Percentiles rank a stretch among this genome's conserved stretches.
Conservation (phyloP, 371 early-diverging fungal genomes). For the Aphelidium insulamus region DNA sequence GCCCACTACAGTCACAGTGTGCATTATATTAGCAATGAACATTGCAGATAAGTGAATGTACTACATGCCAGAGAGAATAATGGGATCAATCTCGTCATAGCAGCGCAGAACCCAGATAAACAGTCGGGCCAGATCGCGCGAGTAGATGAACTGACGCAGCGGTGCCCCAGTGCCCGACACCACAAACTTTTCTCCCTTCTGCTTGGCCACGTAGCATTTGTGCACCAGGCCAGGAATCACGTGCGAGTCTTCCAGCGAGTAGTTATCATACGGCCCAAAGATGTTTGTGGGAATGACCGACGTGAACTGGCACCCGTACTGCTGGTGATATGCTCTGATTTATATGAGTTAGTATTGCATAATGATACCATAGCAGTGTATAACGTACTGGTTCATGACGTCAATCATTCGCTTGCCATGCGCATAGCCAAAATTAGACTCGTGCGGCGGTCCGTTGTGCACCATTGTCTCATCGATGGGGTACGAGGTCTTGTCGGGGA, state of each 20-base stretch:
- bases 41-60: constrained; percentile 1
- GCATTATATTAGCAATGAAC: constrained; percentile 1
- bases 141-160: constrained; percentile 69
- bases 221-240: constrained; percentile 68
- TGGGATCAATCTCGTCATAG: constrained; percentile 53
- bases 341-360: neutral
- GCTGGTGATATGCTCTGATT: constrained; percentile 45
- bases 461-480: constrained; percentile 77
- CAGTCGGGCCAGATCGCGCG: constrained; percentile 56
- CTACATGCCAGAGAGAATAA: constrained; percentile 50
- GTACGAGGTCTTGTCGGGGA: constrained; percentile 66
- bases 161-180: constrained; percentile 61
- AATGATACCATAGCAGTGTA: neutral
- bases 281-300: constrained; percentile 70
- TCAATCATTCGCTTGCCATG: constrained; percentile 72
- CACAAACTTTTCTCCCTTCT: constrained; percentile 25
- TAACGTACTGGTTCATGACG: constrained; percentile 47
- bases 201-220: constrained; percentile 60
- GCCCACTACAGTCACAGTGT: constrained; percentile 22
- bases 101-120: constrained; percentile 61
- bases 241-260: constrained; percentile 53
- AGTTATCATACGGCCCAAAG: constrained; percentile 70
- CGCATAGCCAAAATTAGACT: constrained; percentile 72
- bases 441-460: constrained; percentile 65
- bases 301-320: constrained; percentile 60